phyloP scores from a whole-genome alignment of 2,329 filamentous ascomycete species.

The Phoma sp. region DNA sequence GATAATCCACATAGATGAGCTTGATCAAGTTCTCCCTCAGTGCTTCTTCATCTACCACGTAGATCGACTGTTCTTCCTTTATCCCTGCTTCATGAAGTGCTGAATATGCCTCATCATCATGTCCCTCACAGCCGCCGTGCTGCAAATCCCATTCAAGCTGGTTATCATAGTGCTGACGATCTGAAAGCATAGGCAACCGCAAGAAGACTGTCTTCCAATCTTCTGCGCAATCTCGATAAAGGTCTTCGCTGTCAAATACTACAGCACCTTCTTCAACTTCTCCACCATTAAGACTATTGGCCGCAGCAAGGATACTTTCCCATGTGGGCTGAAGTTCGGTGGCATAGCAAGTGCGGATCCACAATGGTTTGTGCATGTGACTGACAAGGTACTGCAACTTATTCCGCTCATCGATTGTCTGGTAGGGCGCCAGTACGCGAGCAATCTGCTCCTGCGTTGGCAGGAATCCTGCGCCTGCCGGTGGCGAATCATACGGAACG shows the following conservation, averaged over 20 bases:
- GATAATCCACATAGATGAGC: not conserved
- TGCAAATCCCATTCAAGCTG: too few relatives aligned
- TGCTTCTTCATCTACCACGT: not conserved
- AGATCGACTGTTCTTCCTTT: not conserved
- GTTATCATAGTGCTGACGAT: too few relatives aligned
- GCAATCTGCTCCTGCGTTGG: not conserved
- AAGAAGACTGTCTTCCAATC: too few relatives aligned
- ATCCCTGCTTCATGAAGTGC: not conserved
- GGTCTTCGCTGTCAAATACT: too few relatives aligned
- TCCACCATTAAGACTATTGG: not conserved
- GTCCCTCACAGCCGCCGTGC: not conserved
- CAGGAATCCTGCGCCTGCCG: not conserved
- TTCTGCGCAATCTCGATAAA: too few relatives aligned
- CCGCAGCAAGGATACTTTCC: not conserved
- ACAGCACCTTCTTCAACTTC: too few relatives aligned
- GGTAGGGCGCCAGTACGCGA: not conserved
- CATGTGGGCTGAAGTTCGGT: not conserved
- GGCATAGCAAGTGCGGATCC: slow-evolving; percentile 1
- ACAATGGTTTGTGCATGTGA: not conserved
- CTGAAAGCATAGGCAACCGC: too few relatives aligned
- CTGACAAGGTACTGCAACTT: not conserved
- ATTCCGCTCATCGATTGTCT: not conserved
- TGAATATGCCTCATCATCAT: not conserved
- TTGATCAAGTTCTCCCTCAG: not conserved
- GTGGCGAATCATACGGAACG: not conserved